Percentiles rank a stretch among this genome's conserved stretches.
phyloP scores from a whole-genome alignment of 495 filamentous ascomycete species.

The Lasiosphaeris hirsuta region DNA sequence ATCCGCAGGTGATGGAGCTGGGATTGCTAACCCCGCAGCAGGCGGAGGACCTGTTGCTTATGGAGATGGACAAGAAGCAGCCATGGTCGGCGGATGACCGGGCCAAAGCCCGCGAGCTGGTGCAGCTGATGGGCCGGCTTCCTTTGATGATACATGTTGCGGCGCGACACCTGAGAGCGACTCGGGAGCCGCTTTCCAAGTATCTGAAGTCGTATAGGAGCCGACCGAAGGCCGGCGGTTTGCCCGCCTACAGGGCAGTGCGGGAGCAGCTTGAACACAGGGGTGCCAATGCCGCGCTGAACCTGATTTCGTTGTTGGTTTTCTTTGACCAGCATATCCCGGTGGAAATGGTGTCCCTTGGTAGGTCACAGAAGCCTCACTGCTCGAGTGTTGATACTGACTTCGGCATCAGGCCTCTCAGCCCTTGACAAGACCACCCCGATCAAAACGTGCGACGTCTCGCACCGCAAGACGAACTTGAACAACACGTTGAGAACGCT shows the following conservation, averaged over 20 bases:
- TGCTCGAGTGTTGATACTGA: neutral
- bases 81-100: slow-evolving; percentile 57
- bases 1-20: slow-evolving; percentile 68
- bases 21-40: slow-evolving; percentile 51
- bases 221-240: slow-evolving; percentile 63
- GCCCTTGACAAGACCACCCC: slow-evolving; percentile 54
- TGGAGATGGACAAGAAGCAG: slow-evolving; percentile 54
- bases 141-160: slow-evolving; percentile 78
- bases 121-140: slow-evolving; percentile 65
- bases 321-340: slow-evolving; percentile 75
- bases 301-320: slow-evolving; percentile 68
- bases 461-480: slow-evolving; percentile 41
- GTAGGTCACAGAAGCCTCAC: slow-evolving; percentile 28
- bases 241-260: slow-evolving; percentile 65
- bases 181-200: slow-evolving; percentile 63
- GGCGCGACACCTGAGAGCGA: slow-evolving; percentile 69
- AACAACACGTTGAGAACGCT: slow-evolving; percentile 66
- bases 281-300: slow-evolving; percentile 59
- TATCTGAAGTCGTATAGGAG: slow-evolving; percentile 68
- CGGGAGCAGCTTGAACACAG: slow-evolving; percentile 64
- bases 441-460: slow-evolving; percentile 54
- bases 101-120: slow-evolving; percentile 60
- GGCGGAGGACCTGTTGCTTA: slow-evolving; percentile 45
- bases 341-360: slow-evolving; percentile 69
- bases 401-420: slow-evolving; percentile 35